These are phyloP conservation scores for Dalbergia cochinchinensis DNA, from an alignment of 306 rosid species.

Conservation along the genomic window DNA sequence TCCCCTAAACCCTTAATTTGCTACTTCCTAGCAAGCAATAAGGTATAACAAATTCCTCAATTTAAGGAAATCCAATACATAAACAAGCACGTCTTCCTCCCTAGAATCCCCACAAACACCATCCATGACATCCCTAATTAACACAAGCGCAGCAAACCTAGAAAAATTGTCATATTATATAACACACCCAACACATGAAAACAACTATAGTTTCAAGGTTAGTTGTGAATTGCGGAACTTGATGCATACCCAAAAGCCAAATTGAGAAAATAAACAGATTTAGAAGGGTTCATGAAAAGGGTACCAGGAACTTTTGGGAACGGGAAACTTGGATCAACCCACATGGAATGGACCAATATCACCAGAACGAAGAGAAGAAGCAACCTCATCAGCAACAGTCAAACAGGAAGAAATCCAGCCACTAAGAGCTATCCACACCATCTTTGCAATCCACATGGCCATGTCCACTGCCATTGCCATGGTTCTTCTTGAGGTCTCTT, in stretches of 20 bases:
- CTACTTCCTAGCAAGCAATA: constrained; percentile 17
- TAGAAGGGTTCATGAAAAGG: constrained; percentile 9
- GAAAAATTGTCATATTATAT: neutral
- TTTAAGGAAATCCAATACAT: constrained; percentile 24
- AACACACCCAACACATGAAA: constrained; percentile 12
- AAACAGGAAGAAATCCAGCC: constrained; percentile 90
- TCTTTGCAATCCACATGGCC: constrained; percentile 71
- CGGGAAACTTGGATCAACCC: constrained; percentile 57
- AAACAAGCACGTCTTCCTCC: constrained; percentile 1
- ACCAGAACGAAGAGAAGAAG: constrained; percentile 82
- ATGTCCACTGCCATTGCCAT: constrained; percentile 80
- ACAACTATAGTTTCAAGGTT: neutral
- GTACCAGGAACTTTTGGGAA: constrained; percentile 41
- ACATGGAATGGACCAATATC: constrained; percentile 89
- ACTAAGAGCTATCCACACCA: constrained; percentile 78
- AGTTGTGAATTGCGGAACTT: constrained; percentile 10
- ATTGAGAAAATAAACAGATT: neutral
- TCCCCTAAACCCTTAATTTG: neutral
- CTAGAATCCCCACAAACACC: neutral
- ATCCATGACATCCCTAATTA: neutral
- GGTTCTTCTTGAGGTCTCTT: neutral
- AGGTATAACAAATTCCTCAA: constrained; percentile 33
- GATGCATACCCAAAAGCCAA: neutral
- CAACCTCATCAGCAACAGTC: constrained; percentile 86
- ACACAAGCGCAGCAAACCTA: neutral